Conservation (phyloP, 441 rosid genomes). For the Bocquillonia castaneifolia region DNA sequence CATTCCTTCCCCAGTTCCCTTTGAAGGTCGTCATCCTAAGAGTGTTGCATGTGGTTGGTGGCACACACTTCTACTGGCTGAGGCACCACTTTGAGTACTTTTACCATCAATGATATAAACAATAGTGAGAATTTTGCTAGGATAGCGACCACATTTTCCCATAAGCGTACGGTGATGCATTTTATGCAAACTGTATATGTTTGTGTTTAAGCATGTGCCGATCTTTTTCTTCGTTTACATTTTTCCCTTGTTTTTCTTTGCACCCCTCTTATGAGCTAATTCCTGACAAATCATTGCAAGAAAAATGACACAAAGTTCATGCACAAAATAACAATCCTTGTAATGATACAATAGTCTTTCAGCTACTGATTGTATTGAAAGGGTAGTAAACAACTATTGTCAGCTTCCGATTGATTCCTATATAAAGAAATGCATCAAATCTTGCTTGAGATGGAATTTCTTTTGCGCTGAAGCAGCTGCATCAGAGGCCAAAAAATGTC, state of each 20-base stretch:
- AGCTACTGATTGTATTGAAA: not conserved
- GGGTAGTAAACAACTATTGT: not conserved
- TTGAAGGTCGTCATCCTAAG: slow-evolving; percentile 56
- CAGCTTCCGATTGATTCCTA: not conserved
- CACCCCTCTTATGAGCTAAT: not conserved
- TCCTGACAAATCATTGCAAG: slow-evolving; percentile 2
- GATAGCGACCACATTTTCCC: not conserved
- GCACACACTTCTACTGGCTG: slow-evolving; percentile 84
- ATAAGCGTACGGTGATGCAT: not conserved
- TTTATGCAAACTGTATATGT: not conserved
- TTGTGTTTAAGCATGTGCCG: not conserved
- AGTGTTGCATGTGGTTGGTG: slow-evolving; percentile 95
- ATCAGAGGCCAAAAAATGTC: slow-evolving; percentile 74
- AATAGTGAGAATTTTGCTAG: slow-evolving; percentile 21
- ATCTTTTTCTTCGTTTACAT: not conserved
- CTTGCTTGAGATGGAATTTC: slow-evolving; percentile 33
- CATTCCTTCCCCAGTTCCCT: slow-evolving; percentile 58
- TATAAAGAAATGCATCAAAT: slow-evolving; percentile 15
- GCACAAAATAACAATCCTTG: not conserved
- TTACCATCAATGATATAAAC: not conserved
- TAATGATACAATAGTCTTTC: not conserved
- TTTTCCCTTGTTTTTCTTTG: not conserved
- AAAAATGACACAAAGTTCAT: not conserved
- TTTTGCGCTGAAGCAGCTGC: slow-evolving; percentile 50
- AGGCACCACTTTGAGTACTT: slow-evolving; percentile 42